Evolutionary conservation across 441 rosid species (phyloP), one percentile per base, ranked within the genome.

Genomic region (Pelargonium citronellum): DNA sequence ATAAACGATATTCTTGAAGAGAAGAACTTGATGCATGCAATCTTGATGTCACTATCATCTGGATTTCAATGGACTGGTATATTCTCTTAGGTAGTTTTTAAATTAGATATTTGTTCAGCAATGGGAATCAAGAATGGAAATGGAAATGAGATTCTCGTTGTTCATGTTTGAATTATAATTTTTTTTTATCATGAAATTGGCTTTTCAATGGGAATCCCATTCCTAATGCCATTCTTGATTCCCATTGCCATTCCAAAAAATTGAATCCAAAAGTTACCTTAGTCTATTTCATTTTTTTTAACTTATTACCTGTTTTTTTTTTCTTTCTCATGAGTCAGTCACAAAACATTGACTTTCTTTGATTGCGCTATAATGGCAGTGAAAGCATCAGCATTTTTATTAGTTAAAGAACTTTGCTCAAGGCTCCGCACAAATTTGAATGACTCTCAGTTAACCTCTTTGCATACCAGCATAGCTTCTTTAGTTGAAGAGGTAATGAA

Each of bases 41-140:
- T 86, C 67, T 37, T 73, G 57, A 75, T 80, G 70, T 77, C 89
- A 74, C 79, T 90, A 51, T 85, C 88, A 20, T 89, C 99, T 34
- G 90, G 90, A 75, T 84, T 85, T 68, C 84, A 83, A 20, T 94
- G 99, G 99, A 86, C 79, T 63, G 99, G 99, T 91, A 88, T 79
- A 46, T 72, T 71, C 24, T 73, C 55, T n/a, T n/a, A n/a, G n/a
- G n/a, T n/a, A n/a, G n/a, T n/a, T n/a, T n/a, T n/a, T n/a, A n/a
- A n/a, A n/a, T n/a, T n/a, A n/a, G n/a, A n/a, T n/a, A n/a, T n/a
- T n/a, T n/a, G n/a, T n/a, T n/a, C n/a, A n/a, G n/a, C n/a, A n/a
- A n/a, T n/a, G n/a, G n/a, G n/a, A n/a, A n/a, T n/a, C n/a, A n/a
- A n/a, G n/a, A n/a, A n/a, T n/a, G n/a, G n/a, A n/a, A n/a, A n/a